Evolutionary conservation across 2,329 filamentous ascomycete genomes (phyloP), one percentile per base, ranked within the genome.

Genomic region (Talaromyces amestolkiae): DNA sequence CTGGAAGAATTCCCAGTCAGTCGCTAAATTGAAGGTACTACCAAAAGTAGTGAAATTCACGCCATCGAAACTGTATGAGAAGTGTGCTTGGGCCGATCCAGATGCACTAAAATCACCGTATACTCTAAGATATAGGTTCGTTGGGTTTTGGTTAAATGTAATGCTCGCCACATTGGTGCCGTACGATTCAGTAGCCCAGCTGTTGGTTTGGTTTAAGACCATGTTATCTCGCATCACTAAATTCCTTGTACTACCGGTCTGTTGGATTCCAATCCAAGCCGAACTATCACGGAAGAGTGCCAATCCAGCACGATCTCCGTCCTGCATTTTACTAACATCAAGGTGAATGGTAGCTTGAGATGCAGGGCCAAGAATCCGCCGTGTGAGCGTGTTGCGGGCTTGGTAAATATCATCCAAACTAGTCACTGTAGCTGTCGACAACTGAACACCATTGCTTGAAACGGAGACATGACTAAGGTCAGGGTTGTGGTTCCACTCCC

Each of bases 401-500:
- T 33, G n/a, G 13, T 58, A 58, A 22, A 58, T 33, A 33, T 39
- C 53, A 17, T 58, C 4, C 27, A 31, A 31, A 6, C 7, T 58
- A 39, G 53, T 58, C 10, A 58, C 53, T 58, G 19, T 58, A 13
- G 53, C 53, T 17, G 53, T 39, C 39, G 13, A 11, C 11, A 58
- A 24, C 9, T 33, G 37, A 22, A 58, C 33, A 1, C 53, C 53
- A 22, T 58, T 58, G n/a, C 37, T 39, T 8, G 27, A 31, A 31
- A 58, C 53, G 15, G n/a, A 39, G 53, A 39, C 37, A 24, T 58
- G 22, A n/a, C 39, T 58, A 8, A 33, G 53, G 9, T 58, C 53
- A 22, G 53, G 33, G 35, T 58, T 58, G 33, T 58, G 53, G 35
- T 58, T 58, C 53, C 53, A 58, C 24, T 58, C 53, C 53, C 53